Evolutionary conservation across 495 filamentous ascomycete species (phyloP), one percentile per base, ranked within the genome.

Genomic region (Staphylotrichum longicolle): DNA sequence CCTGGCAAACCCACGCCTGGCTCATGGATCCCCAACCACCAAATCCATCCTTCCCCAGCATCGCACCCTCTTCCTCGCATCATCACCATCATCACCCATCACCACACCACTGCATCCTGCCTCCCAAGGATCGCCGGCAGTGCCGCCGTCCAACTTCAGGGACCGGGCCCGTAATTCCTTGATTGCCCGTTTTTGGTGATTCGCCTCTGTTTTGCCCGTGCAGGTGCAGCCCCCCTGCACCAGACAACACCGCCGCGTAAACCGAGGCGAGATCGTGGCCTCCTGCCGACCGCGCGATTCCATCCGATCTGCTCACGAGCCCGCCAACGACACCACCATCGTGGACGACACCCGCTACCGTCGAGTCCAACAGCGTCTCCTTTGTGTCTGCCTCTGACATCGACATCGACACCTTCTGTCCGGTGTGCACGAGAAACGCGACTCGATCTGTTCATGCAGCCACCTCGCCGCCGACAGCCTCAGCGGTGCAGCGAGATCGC

Each of bases 71-170:
- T 53, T 42, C 62, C 48, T 59, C 46, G 27, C 63, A 66, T 65
- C 63, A 66, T 65, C 68, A 57, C 35, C 63, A 58, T 52, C 59
- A 53, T 27, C 60, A 58, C 37, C 50, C 59, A 53, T 30, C 60
- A 60, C 37, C 62, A 70, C 37, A 39, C 37, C 37, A 63, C 15
- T 27, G 45, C 63, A 8, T 15, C 58, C 8, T 64, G 27, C 48
- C 44, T 15, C 20, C 44, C 65, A 42, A 65, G 62, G 50, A 67
- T 75, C 60, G 62, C 70, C 58, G 70, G 58, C 33, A 68, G 68
- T 37, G 71, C 71, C 50, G 64, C 64, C 27, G 66, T 54, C 58
- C 57, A 55, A 55, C 44, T 32, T 20, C 33, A 47, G 60, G 53
- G 48, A 15, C 37, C 32, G 41, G 34, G 54, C 51, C 33, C 56